Conservation (phyloP, 176 grass and related monocot species). For the Dactylis glomerata region DNA sequence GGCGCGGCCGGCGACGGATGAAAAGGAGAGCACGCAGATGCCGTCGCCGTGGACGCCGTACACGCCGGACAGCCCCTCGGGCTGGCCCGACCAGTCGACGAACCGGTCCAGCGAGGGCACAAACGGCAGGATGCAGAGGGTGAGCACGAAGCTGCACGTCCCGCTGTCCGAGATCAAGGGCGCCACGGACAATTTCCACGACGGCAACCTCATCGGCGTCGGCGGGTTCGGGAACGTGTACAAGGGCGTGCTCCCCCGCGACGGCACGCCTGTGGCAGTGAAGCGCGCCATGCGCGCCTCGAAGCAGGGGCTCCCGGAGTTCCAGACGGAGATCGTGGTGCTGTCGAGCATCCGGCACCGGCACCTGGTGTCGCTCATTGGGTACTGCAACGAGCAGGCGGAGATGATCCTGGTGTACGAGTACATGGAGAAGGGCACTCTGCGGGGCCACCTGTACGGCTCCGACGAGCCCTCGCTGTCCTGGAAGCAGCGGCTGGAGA, state of each 20-base stretch:
- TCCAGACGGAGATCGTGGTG: conserved; percentile 77
- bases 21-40: conserved; percentile 27
- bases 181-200: conserved; percentile 52
- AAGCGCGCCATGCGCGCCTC: conserved; percentile 48
- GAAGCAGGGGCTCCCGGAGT: conserved; percentile 54
- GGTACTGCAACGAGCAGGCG: conserved; percentile 63
- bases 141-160: conserved; percentile 44
- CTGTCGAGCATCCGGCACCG: conserved; percentile 69
- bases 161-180: conserved; percentile 45
- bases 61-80: not conserved
- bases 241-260: conserved; percentile 36
- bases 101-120: conserved; percentile 29
- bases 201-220: conserved; percentile 47
- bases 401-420: conserved; percentile 89
- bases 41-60: conserved; percentile 47
- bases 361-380: conserved; percentile 69
- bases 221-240: conserved; percentile 84
- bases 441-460: conserved; percentile 64
- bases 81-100: conserved; percentile 40
- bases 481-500: conserved; percentile 64
- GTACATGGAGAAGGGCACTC: conserved; percentile 73
- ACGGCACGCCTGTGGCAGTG: conserved; percentile 56
- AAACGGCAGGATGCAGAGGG: conserved; percentile 20
- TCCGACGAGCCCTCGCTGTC: conserved; percentile 30
- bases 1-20: conserved; percentile 23